Conservation (phyloP, 306 rosid genomes). For the Glycine latifolia region DNA sequence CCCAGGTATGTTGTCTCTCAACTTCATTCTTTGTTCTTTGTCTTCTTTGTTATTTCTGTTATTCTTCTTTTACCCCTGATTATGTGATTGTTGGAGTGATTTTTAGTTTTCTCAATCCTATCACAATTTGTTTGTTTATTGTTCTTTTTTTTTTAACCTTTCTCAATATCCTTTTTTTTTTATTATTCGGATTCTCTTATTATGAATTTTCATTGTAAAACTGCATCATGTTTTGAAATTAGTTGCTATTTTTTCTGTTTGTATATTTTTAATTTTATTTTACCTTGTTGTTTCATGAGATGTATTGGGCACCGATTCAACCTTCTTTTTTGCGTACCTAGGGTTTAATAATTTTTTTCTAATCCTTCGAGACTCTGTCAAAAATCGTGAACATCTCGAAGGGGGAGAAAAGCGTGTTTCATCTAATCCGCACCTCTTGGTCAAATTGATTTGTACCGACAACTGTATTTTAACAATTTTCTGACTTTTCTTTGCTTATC, state of each 20-base stretch:
- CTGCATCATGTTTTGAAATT: slow-evolving; percentile 26
- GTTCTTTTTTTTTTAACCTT: background rate
- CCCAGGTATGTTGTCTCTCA: slow-evolving; percentile 70
- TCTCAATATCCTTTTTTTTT: background rate
- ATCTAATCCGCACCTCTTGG: slow-evolving; percentile 43
- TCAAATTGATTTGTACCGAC: slow-evolving; percentile 38
- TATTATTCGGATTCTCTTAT: background rate
- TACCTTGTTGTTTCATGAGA: slow-evolving; percentile 13
- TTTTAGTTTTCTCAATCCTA: background rate
- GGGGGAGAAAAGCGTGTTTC: slow-evolving; percentile 32
- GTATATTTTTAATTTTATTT: background rate
- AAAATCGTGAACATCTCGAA: slow-evolving; percentile 25
- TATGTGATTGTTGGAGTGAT: background rate
- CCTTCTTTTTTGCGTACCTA: background rate
- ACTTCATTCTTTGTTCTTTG: background rate
- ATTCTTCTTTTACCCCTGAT: no score
- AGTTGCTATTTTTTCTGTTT: background rate
- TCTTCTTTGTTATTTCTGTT: background rate
- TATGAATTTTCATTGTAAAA: background rate
- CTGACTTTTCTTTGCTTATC: slow-evolving; percentile 43
- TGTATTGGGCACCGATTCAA: slow-evolving; percentile 13
- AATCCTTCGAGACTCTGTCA: background rate
- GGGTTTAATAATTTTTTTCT: slow-evolving; percentile 24
- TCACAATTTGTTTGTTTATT: background rate
- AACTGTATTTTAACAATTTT: slow-evolving; percentile 44